Conservation (phyloP, 1,139 yeast species). For the Yamadazyma diddensiae region DNA sequence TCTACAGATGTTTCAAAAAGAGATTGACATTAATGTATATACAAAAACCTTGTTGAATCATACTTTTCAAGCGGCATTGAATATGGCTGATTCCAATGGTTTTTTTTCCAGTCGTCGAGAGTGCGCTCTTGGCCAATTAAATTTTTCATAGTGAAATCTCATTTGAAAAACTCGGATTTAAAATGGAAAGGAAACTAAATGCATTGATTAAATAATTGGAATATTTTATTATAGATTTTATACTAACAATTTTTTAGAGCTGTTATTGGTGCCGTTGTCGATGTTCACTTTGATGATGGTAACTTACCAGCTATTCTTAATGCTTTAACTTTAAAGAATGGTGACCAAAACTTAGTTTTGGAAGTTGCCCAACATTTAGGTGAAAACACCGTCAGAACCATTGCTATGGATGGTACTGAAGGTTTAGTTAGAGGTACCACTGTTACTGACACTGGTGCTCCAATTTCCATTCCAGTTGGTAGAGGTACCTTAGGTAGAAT, state of each 20-base stretch:
- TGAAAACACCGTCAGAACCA: conserved; percentile 99
- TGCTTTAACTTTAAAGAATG: conserved; percentile 82
- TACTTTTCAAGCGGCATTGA: neutral
- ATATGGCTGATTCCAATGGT: neutral
- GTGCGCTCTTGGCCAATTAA: conserved; percentile 28
- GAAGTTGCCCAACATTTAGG: conserved; percentile 99
- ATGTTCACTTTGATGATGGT: conserved; percentile 97
- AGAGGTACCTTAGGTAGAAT: conserved; percentile 99
- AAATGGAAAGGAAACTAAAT: neutral
- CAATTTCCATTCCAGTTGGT: conserved; percentile 98
- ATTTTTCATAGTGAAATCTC: conserved; percentile 19
- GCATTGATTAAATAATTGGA: neutral
- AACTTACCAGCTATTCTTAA: conserved; percentile 95
- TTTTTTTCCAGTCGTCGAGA: conserved; percentile 2
- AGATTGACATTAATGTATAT: neutral
- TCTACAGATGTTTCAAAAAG: too few species aligned
- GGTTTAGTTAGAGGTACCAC: conserved; percentile 98
- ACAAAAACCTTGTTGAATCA: neutral
- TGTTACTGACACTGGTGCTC: conserved; percentile 94
- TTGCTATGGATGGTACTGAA: conserved; percentile 99
- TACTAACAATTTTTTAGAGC: conserved; percentile 52
- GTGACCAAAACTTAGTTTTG: conserved; percentile 74
- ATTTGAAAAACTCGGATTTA: conserved; percentile 9
- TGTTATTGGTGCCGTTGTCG: conserved; percentile 99
- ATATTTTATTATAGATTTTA: conserved; percentile 1